Base-by-base conservation (phyloP, 495 filamentous ascomycete species). In the Talaromyces adpressus region DNA sequence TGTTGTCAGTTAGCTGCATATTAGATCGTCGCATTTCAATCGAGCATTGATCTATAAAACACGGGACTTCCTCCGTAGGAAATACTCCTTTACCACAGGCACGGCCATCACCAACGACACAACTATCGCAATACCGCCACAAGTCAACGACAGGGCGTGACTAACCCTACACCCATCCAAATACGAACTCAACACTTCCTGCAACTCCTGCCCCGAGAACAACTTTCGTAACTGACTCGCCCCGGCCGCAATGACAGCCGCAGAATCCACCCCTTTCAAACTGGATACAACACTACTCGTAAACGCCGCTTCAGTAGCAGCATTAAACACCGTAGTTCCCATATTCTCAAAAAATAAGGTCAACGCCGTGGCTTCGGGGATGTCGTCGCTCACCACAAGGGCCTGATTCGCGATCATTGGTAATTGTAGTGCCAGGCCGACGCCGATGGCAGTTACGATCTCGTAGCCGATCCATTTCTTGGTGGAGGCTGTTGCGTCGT, bases 221-320 rank as follows among this genome's bases (percentile, higher is more conserved):
- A 79, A 72, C 8, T 72, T 63, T 5, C 77, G 76, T 3, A 89
- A 61, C 34, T 82, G 69, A 0, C 45, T 49, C 45, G 81, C 85
- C 7, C 85, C 84, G 2, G 78, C 79, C 5, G 56, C 64, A 7
- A 84, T 63, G 3, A 85, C 75, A 1, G 67, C 9, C 0, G 25
- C 25, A 1, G 81, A 76, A 64, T 79, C 66, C 32, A 85, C 69
- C 7, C 47, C 62, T 0, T 82, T 82, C 7, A 63, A 69, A 6
- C 86, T 85, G 29, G 77, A 69, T 47, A 88, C 66, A 0, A 94
- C 82, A 56, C 84, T 79, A 72, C 90, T 91, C 53, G 83, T 82
- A 71, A 95, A 92, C 51, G 95, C 80, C 57, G 87, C 92, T 69
- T 95, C 87, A 1, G 75, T 87, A 34, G 92, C 87, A 0, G 84